Evolutionary conservation across 805 yeast genomes (phyloP), one percentile per base, ranked within the genome.

Genomic region (Tetrapisispora namnaoensis): DNA sequence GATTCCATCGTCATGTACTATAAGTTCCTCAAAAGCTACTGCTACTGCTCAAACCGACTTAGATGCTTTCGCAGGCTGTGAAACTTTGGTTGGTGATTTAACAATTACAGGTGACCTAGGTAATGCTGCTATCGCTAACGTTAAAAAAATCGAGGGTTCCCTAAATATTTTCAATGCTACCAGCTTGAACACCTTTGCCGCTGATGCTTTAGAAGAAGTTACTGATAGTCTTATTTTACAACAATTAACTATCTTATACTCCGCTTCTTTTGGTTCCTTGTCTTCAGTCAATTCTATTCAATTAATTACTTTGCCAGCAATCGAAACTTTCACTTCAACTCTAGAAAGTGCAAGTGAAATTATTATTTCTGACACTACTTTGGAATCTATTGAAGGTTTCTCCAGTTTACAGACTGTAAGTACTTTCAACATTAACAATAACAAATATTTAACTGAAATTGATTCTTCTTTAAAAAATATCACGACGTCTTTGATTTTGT

Each of bases 391-490:
- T 62, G 78, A 76, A 49, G 93, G 93, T 69, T 74, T 84, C 62
- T 53, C 67, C 18, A 67, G 67, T 55, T 70, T 76, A 55, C 60
- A 67, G 45, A 56, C 66, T 51, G 74, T 74, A 44, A 73, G 71
- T 52, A 78, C 77, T 46, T 82, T 83, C 73, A 75, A 91, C 74
- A 79, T 93, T 63, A 90, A 89, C 88, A 93, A 93, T 84, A 93
- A 93, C 80, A 73, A 69, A 58, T 78, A 82, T 67, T 79, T 93
- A 69, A 79, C 75, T 58, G 68, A 86, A 51, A 78, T 85, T 59
- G 77, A 83, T 66, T 81, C 91, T 46, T 79, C 79, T 55, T 78
- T 91, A 66, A 70, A 80, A 69, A 71, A 84, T 51, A 91, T 89
- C 54, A 78, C 93, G 53, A 79, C 79, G 66, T 66, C 81, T 54